These are phyloP conservation scores for Vitis vinifera DNA, from an alignment of 164 flowering plant genomes.

Conservation along the genomic window ASM3070453v1 NC_081805.1:2997501-2998000, in stretches of 20 bases:
- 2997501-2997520: slow-evolving; percentile 23
- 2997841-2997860: background rate
- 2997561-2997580: slow-evolving; percentile 12
- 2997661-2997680: slow-evolving; percentile 6
- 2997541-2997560: slow-evolving; percentile 22
- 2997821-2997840: slow-evolving; percentile 23
- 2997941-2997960: slow-evolving; percentile 43
- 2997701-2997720: slow-evolving; percentile 3
- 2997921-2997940: slow-evolving; percentile 43
- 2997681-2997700: slow-evolving; percentile 1
- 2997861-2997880: too few relatives aligned
- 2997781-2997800: slow-evolving; percentile 4
- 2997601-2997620: slow-evolving; percentile 2
- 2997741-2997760: background rate
- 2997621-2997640: slow-evolving; percentile 5
- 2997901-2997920: slow-evolving; percentile 19
- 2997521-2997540: slow-evolving; percentile 4
- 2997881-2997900: background rate
- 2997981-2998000: slow-evolving; percentile 18
- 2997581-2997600: background rate
- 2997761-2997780: background rate
- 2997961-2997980: slow-evolving; percentile 44
- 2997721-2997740: slow-evolving; percentile 7
- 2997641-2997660: slow-evolving; percentile 2
- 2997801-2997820: slow-evolving; percentile 13